phyloP scores from a whole-genome alignment of 2,329 filamentous ascomycete species.

The Dactylellina sp. region DNA sequence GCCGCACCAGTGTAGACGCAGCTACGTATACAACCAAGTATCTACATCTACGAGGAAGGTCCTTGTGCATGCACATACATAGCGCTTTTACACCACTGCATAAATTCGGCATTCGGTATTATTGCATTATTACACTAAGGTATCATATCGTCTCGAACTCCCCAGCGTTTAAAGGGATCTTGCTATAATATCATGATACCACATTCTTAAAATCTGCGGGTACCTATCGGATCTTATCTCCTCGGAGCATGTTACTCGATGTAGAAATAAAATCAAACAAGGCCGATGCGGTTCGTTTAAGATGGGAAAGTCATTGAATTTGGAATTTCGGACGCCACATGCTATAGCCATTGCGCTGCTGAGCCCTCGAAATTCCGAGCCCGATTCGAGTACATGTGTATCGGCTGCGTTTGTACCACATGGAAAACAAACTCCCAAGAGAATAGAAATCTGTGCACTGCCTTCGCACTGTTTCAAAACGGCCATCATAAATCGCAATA shows the following conservation, averaged over 20 bases:
- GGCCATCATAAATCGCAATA: constrained; percentile 8
- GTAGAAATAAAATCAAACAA: constrained; percentile 20
- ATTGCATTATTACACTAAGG: neutral
- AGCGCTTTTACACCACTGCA: neutral
- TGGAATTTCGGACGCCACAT: constrained; percentile 49
- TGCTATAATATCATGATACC: neutral
- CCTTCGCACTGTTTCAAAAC: constrained; percentile 3
- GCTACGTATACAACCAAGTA: too few relatives aligned
- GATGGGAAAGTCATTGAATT: constrained; percentile 13
- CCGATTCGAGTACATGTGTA: neutral
- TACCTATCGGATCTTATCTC: constrained; percentile 5
- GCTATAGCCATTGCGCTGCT: neutral
- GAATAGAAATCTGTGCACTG: constrained; percentile 11
- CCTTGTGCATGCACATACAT: too few relatives aligned
- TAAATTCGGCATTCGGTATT: neutral
- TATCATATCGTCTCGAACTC: neutral
- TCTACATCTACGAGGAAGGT: too few relatives aligned
- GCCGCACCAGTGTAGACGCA: constrained; percentile 21
- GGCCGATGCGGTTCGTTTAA: constrained; percentile 8
- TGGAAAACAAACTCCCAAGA: neutral
- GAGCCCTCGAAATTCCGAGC: neutral
- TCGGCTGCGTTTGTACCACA: neutral
- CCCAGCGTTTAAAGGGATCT: neutral
- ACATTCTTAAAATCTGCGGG: neutral
- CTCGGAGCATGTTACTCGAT: constrained; percentile 36